A percentile compares a stretch with the other conserved stretches of the same genome.
These are phyloP conservation scores for Nannizziopsis arthrosporioides DNA, from an alignment of 2,329 filamentous ascomycete species.

Conservation along the genomic window DNA sequence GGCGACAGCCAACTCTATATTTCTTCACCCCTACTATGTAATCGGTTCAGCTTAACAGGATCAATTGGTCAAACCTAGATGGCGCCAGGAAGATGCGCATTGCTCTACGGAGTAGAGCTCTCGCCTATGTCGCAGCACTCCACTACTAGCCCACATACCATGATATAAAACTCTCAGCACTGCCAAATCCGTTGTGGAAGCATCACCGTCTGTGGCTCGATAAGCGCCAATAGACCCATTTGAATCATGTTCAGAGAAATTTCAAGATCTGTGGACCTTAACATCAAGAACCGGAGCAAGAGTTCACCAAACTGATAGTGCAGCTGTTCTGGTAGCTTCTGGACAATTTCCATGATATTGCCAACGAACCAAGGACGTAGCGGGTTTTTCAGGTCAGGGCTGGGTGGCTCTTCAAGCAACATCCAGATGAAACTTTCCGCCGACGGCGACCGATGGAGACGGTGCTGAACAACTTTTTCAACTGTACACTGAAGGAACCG, in stretches of 20 bases:
- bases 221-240: conserved; percentile 18
- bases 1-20: no score
- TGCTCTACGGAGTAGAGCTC: no score
- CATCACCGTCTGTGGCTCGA: neutral
- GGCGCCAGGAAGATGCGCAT: no score
- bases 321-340: conserved; percentile 26
- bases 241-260: conserved; percentile 25
- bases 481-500: conserved; percentile 26
- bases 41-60: no score
- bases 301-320: conserved; percentile 33
- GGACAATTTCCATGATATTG: conserved; percentile 27
- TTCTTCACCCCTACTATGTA: no score
- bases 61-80: no score
- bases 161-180: neutral
- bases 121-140: no score
- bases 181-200: neutral
- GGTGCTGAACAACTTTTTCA: conserved; percentile 21
- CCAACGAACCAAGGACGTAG: conserved; percentile 30
- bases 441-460: conserved; percentile 26
- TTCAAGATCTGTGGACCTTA: conserved; percentile 24
- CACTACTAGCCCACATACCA: no score
- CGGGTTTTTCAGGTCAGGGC: conserved; percentile 26
- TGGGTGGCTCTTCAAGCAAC: conserved; percentile 26
- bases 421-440: conserved; percentile 33
- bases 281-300: conserved; percentile 28